Evolutionary conservation across 768 basidiomycete genomes (phyloP), one percentile per base, ranked within the genome.

Genomic region (Chalciporus chontae): DNA sequence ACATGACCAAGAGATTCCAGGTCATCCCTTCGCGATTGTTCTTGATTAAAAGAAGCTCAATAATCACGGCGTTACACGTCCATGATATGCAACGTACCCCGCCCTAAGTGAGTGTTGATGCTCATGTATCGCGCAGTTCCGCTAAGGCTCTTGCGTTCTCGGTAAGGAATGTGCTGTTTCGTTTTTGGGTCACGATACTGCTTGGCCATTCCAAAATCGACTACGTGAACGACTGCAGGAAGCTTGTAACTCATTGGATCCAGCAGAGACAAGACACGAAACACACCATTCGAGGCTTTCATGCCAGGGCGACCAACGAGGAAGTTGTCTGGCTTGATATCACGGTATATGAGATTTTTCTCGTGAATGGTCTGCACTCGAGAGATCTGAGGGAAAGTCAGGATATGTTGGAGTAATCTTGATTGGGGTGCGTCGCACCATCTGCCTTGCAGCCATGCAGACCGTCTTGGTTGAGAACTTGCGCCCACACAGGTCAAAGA

Each of bases 311-410:
- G 85, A 32, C 96, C 96, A 65, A 98, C 87, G 58, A 99, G 80
- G 69, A 99, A 99, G 72, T 99, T 99, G 74, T 98, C 96, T 9
- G 96, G 96, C 70, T 99, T 99, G 76, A 99, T 98, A 69, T 99
- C 96, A 48, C 96, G 89, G 69, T 99, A 98, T 61, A 99, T 98
- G 62, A 99, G 83, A 71, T 96, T 97, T 80, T 97, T 98, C 72
- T 97, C 95, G 71, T 99, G 96, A 45, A 99, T 97, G 15, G 90
- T 95, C 70, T 98, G 95, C 17, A 96, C 94, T 61, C 96, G 85
- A 43, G 90, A 83, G 51, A 99, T 77, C 95, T 98, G 56, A 32
- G 29, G 51, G 37, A 37, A 38, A 36, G 42, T 50, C 37, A 56
- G 37, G 57, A 21, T 42, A 48, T 11, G 50, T 24, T 40, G 47